Evolutionary conservation across 352 stramenopile species (phyloP).

Genomic region (Thraustochytrium striatum): DNA sequence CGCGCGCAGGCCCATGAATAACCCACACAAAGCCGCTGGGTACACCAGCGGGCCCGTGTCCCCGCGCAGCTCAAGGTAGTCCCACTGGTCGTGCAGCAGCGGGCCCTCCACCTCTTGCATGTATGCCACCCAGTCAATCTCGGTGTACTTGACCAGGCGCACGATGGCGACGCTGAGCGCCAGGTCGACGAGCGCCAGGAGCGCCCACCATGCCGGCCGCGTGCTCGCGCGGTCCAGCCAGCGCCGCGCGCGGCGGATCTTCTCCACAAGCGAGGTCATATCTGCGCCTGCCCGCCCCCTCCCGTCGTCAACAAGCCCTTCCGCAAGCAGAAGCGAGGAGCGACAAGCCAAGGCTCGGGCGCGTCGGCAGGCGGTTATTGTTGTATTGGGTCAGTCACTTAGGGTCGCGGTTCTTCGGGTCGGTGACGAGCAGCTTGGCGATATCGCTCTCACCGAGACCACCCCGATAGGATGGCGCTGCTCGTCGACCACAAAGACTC

Average conservation of each 20-base stretch:
- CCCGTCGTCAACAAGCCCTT: no score
- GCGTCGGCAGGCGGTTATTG: not conserved
- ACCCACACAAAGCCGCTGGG: slow-evolving; percentile 93
- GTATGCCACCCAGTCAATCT: slow-evolving; percentile 99
- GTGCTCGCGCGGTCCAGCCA: slow-evolving; percentile 14
- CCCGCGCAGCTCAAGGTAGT: slow-evolving; percentile 91
- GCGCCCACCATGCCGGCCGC: slow-evolving; percentile 6
- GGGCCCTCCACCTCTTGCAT: slow-evolving; percentile 91
- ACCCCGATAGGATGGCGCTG: not conserved
- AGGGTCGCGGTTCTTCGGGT: not conserved
- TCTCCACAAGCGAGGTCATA: no score
- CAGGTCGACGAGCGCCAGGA: slow-evolving; percentile 6
- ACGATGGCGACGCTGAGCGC: slow-evolving; percentile 18
- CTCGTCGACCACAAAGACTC: slow-evolving; percentile 30
- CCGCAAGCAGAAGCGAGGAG: no score
- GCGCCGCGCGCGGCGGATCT: no score
- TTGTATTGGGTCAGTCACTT: not conserved
- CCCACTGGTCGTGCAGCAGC: slow-evolving; percentile 83
- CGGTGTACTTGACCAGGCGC: slow-evolving; percentile 69
- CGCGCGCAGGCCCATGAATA: slow-evolving; percentile 87
- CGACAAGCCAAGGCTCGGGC: no score
- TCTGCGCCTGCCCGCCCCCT: no score
- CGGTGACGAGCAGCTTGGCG: slow-evolving; percentile 37
- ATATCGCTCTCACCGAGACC: slow-evolving; percentile 30
- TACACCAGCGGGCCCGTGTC: slow-evolving; percentile 96